Evolutionary conservation across 2,329 filamentous ascomycete genomes (phyloP), one percentile per base, ranked within the genome.

Genomic region (Kalmusia sp.): DNA sequence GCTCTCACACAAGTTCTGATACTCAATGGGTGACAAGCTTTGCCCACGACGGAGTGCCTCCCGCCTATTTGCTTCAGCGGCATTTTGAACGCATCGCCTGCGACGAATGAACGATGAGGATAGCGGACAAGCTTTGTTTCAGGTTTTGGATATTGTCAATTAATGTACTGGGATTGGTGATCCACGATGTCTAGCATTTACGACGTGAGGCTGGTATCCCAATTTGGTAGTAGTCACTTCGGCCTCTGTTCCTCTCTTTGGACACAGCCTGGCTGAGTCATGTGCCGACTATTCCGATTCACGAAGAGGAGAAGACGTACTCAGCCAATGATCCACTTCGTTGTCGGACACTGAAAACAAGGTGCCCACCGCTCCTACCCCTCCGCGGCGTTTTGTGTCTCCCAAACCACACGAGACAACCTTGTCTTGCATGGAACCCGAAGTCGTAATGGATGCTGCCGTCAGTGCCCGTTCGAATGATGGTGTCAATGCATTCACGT

Each of bases 11-110:
- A 33, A 21, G 50, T 57, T 52, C 50, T 71, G 67, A 71, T 51
- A 68, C 68, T 59, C 44, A 12, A 28, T 3, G 62, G 46, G 57
- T 66, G 65, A 56, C 65, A 65, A 34, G 27, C 37, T 33, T 25
- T 39, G 25, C 37, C 50, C 54, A 51, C 35, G 21, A 49, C 46
- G 24, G 49, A 53, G 43, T 55, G 45, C 55, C 51, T 17, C 41
- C 28, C 31, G 28, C 52, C 55, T 49, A 28, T 39, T 37, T 49
- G 47, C 45, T 43, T 46, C 44, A 30, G 59, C 59, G 54, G 57
- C 61, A 61, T 61, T 57, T 54, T 55, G 25, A 25, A 14, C 27
- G 25, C 14, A 22, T 12, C 2, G 8, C 14, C 4, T 17, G 21
- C 33, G 38, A 17, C 60, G 52, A 61, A 61, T 63, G 27, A 54